Percentiles rank a stretch among this genome's conserved stretches.
phyloP scores from a whole-genome alignment of 352 stramenopile genomes.

The Nothophytophthora sp. region DNA sequence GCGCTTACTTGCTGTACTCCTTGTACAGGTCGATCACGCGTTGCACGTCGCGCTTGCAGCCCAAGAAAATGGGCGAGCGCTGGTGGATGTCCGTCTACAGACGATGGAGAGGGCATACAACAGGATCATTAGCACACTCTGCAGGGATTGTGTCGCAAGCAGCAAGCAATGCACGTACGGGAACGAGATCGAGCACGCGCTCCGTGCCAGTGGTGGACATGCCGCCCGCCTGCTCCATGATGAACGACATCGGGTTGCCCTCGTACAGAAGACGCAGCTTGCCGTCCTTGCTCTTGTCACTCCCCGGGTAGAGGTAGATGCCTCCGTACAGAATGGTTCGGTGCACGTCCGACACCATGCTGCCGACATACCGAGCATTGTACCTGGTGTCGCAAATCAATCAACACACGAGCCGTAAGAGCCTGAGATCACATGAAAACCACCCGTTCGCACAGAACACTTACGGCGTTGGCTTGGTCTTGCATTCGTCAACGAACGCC shows the following conservation, averaged over 20 bases:
- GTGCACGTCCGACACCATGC: conserved; percentile 99
- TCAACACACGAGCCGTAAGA: background rate
- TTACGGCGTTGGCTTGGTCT: conserved; percentile 73
- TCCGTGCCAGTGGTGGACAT: conserved; percentile 94
- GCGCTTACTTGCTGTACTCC: conserved; percentile 43
- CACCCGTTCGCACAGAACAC: too few relatives aligned
- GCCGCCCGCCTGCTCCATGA: conserved; percentile 97
- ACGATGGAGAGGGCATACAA: background rate
- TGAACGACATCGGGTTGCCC: conserved; percentile 99
- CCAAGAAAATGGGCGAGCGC: conserved; percentile 98
- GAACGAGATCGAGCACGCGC: conserved; percentile 94
- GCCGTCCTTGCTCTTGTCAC: conserved; percentile 91
- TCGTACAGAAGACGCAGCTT: conserved; percentile 99
- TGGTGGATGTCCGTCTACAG: conserved; percentile 94
- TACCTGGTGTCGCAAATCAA: conserved; percentile 42
- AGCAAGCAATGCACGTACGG: conserved; percentile 38
- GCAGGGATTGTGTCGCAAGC: background rate
- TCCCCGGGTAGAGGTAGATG: conserved; percentile 98
- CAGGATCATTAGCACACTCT: background rate
- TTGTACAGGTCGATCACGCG: conserved; percentile 79
- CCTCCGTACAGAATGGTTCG: conserved; percentile 98
- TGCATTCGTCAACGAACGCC: conserved; percentile 88
- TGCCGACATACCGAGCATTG: conserved; percentile 96
- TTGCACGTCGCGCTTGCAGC: conserved; percentile 88
- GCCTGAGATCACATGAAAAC: background rate